Conservation (phyloP, 192 early-diverging fungal genomes). For the Jimgerdemannia lactiflua region DNA sequence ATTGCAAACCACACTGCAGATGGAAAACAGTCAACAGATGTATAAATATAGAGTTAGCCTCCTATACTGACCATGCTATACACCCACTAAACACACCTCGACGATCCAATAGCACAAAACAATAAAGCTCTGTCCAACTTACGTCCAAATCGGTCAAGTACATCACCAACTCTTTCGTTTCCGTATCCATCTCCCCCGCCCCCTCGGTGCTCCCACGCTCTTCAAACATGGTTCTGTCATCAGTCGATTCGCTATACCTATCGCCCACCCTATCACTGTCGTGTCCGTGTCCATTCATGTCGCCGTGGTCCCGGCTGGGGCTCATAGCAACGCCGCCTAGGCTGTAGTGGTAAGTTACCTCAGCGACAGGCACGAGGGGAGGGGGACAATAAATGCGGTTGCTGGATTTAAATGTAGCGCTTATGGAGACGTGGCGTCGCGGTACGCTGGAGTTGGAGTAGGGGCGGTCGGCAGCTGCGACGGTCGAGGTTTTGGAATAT, state of each 20-base stretch:
- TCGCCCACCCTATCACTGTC: neutral
- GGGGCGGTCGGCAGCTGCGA: neutral
- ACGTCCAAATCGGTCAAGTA: conserved; percentile 1
- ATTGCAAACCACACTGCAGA: conserved; percentile 59
- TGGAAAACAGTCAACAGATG: neutral
- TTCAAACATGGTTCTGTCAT: neutral
- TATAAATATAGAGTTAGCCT: neutral
- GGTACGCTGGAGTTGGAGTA: neutral
- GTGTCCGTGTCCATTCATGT: neutral
- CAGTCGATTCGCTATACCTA: neutral
- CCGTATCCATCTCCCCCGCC: neutral
- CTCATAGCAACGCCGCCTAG: neutral
- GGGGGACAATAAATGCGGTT: neutral
- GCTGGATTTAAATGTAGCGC: neutral
- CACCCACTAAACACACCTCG: neutral
- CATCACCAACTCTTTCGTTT: neutral
- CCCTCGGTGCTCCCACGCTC: neutral
- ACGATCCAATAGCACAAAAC: neutral
- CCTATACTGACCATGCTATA: neutral
- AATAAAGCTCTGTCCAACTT: neutral
- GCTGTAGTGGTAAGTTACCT: neutral
- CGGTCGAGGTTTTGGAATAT: neutral
- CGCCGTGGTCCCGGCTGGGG: neutral
- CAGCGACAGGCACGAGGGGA: neutral
- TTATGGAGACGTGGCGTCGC: neutral